phyloP scores from a whole-genome alignment of 2,329 filamentous ascomycete species.

The Phaeosphaeria sp. region DNA sequence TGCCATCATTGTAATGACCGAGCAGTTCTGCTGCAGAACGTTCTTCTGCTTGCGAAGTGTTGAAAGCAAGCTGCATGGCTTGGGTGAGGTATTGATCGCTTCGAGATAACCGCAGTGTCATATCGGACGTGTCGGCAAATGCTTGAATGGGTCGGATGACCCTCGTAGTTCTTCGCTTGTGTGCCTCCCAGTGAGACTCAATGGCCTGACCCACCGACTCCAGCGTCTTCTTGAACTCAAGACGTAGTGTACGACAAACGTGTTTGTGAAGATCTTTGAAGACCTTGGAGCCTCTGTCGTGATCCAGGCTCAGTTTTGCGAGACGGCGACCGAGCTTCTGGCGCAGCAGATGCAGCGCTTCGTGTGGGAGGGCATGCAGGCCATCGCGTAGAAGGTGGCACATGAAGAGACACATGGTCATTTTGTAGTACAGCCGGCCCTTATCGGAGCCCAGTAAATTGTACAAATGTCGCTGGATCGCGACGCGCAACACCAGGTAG shows the following conservation, averaged over 20 bases:
- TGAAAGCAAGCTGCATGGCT: conserved; percentile 3
- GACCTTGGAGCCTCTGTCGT: neutral
- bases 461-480: conserved; percentile 60
- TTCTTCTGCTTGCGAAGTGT: neutral
- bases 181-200: conserved; percentile 25
- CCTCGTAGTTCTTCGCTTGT: conserved; percentile 39
- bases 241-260: conserved; percentile 5
- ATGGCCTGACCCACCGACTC: conserved; percentile 19
- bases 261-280: neutral
- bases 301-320: conserved; percentile 62
- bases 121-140: conserved; percentile 34
- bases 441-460: conserved; percentile 47
- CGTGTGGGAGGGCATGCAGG: conserved; percentile 34
- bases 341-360: conserved; percentile 52
- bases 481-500: conserved; percentile 69
- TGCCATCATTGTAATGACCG: conserved; percentile 16
- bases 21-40: conserved; percentile 21
- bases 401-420: conserved; percentile 60
- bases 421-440: conserved; percentile 64
- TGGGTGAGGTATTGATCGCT: conserved; percentile 21
- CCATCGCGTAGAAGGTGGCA: conserved; percentile 55
- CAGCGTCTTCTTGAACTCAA: conserved; percentile 22
- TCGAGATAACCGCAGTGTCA: conserved; percentile 24
- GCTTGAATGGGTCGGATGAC: conserved; percentile 52
- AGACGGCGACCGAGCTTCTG: conserved; percentile 65